Base-by-base conservation (phyloP, 345 rosid species). In the Ailanthus altissimus region DNA sequence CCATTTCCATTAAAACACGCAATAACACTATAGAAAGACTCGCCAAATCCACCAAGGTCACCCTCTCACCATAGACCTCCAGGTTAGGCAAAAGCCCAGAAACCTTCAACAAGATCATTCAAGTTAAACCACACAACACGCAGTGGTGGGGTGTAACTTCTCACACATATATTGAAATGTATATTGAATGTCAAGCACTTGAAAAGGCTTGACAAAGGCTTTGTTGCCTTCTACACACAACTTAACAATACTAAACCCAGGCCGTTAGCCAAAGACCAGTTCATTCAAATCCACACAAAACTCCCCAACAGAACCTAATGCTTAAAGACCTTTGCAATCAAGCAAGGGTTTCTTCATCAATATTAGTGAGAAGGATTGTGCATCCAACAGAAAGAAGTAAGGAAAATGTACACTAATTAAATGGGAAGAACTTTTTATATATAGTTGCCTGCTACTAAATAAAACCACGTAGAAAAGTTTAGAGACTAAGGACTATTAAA, bases 41-140 rank as follows among this genome's bases (percentile, higher is more conserved):
- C 86, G 94, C 97, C 94, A 90, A 84, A 85, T 82, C 92, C 97
- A 90, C 89, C 99, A 90, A 86, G 90, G 97, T 91, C 86, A 90
- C 88, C 91, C 89, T 84, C 87, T 88, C 94, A 95, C 93, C 96
- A 92, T 81, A 88, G 93, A 87, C 90, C 98, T 90, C 94, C 97
- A 86, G 94, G 88, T 89, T 84, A 84, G 89, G 94, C 88, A 88
- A 89, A 88, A 84, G 88, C 91, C 94, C 89, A 87, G 85, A 92
- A 89, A 93, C 97, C 97, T 95, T 95, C 98, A 95, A 93, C 89
- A 93, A 93, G 91, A 94, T 91, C 93, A 91, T 91, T 86, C 86
- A 82, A 84, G 98, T 94, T 88, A 91, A 90, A 83, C 87, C 87
- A 78, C 78, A 79, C 87, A 71, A 61, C 84, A 84, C 86, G 79